phyloP scores from a whole-genome alignment of 2,329 filamentous ascomycete genomes.

The Ophiostoma quercus region DNA sequence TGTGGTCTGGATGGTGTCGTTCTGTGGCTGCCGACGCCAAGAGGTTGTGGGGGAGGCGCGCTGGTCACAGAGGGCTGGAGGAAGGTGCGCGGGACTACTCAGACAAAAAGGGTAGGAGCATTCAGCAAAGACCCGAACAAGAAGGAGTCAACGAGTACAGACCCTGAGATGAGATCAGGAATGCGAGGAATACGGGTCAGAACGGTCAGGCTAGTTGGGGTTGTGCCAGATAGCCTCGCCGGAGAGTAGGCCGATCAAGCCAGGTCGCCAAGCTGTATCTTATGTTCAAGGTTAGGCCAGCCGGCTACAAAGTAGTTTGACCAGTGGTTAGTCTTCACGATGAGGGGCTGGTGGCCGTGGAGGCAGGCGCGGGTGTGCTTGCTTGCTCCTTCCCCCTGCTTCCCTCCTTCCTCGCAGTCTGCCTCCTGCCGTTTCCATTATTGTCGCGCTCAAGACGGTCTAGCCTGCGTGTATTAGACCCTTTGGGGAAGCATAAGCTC shows the following conservation, averaged over 20 bases:
- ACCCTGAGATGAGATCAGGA: background rate
- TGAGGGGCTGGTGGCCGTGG: background rate
- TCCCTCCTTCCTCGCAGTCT: background rate
- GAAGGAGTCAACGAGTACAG: background rate
- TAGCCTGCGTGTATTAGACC: background rate
- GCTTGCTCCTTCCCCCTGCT: background rate
- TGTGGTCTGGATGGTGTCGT: background rate
- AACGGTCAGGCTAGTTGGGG: constrained; percentile 5
- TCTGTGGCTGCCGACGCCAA: background rate
- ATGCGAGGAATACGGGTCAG: constrained; percentile 10
- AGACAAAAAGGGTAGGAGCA: background rate
- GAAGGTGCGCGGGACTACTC: background rate
- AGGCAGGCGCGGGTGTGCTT: background rate
- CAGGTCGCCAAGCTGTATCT: background rate
- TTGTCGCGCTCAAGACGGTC: constrained; percentile 6
- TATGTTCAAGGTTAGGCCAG: background rate
- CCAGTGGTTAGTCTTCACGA: background rate
- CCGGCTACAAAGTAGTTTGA: background rate
- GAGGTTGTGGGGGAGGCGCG: background rate
- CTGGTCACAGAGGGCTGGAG: background rate
- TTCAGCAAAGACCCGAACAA: background rate
- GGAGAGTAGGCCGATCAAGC: background rate
- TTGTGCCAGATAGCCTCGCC: background rate
- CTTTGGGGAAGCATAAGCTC: background rate
- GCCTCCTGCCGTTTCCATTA: constrained; percentile 1